Evolutionary conservation across 768 basidiomycete species (phyloP).

Genomic region (Psilocybe subaeruginosa): DNA sequence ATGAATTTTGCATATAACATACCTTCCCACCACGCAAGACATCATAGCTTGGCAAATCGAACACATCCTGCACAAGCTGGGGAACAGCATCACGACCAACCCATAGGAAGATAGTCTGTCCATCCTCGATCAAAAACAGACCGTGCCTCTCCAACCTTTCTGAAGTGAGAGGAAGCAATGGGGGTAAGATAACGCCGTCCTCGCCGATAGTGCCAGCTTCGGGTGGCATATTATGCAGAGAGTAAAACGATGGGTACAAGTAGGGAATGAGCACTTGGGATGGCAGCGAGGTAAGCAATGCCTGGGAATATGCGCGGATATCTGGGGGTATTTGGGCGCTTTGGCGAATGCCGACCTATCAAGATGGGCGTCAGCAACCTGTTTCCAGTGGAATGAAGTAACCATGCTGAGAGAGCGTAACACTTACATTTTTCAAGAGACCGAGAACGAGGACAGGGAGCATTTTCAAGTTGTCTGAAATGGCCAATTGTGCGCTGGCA

Average conservation of each 20-base stretch:
- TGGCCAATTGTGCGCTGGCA: conserved; percentile 90
- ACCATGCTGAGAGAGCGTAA: neutral
- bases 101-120: conserved; percentile 97
- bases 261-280: conserved; percentile 92
- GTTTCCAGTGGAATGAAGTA: neutral
- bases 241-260: conserved; percentile 94
- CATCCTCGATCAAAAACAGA: conserved; percentile 95
- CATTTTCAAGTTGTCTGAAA: conserved; percentile 94
- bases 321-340: conserved; percentile 97
- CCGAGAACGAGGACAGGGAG: conserved; percentile 90
- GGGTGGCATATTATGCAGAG: conserved; percentile 93
- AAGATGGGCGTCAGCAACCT: neutral
- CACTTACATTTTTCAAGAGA: conserved; percentile 87
- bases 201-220: conserved; percentile 95
- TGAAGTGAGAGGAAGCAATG: conserved; percentile 88
- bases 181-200: conserved; percentile 85
- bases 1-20: conserved; percentile 16
- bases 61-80: conserved; percentile 91
- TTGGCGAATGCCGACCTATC: conserved; percentile 89
- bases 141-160: conserved; percentile 95
- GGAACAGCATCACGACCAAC: conserved; percentile 99
- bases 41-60: conserved; percentile 87
- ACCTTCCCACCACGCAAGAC: conserved; percentile 95
- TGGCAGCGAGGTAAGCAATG: conserved; percentile 87
- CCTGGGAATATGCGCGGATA: conserved; percentile 93